These are phyloP conservation scores for Cylindrodendrum hubeiense DNA, from an alignment of 2,329 filamentous ascomycete species.

Conservation along the genomic window DNA sequence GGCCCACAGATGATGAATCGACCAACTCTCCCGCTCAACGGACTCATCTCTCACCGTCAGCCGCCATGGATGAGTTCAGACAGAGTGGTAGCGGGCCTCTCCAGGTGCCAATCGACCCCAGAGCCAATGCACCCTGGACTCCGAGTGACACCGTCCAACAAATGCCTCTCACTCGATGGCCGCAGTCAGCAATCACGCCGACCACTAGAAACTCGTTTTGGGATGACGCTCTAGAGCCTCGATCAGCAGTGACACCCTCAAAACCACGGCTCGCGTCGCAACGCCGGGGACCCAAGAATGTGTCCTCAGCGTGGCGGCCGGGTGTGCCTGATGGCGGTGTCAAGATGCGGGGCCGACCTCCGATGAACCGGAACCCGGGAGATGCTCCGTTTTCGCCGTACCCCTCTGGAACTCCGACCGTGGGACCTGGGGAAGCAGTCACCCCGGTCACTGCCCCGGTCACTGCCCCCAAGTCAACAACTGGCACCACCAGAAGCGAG, in stretches of 20 bases:
- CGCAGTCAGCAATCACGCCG: constrained; percentile 83
- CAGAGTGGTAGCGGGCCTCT: constrained; percentile 58
- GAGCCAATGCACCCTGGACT: constrained; percentile 53
- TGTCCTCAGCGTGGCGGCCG: constrained; percentile 90
- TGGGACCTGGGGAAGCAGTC: constrained; percentile 24
- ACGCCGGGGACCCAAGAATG: constrained; percentile 83
- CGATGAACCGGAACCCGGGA: constrained; percentile 70
- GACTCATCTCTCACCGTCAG: constrained; percentile 69
- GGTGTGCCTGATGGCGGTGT: constrained; percentile 71
- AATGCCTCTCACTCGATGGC: constrained; percentile 77
- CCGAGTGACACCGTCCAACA: constrained; percentile 54
- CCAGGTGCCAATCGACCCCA: constrained; percentile 57
- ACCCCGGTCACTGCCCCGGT: constrained; percentile 20
- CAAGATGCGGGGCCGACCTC: constrained; percentile 84
- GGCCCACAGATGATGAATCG: constrained; percentile 71
- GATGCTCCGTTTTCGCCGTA: constrained; percentile 59
- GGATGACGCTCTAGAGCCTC: constrained; percentile 72
- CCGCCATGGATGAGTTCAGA: constrained; percentile 54
- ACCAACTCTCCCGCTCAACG: constrained; percentile 67
- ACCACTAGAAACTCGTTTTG: constrained; percentile 65
- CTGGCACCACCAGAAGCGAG: constrained; percentile 7
- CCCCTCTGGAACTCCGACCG: constrained; percentile 21
- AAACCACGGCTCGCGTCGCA: constrained; percentile 59
- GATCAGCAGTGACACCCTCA: constrained; percentile 79
- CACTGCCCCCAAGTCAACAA: constrained; percentile 5